These are phyloP conservation scores for Plasmodium reichenowi DNA, from an alignment of 169 alveolate genomes.

Conservation along the genomic window DNA sequence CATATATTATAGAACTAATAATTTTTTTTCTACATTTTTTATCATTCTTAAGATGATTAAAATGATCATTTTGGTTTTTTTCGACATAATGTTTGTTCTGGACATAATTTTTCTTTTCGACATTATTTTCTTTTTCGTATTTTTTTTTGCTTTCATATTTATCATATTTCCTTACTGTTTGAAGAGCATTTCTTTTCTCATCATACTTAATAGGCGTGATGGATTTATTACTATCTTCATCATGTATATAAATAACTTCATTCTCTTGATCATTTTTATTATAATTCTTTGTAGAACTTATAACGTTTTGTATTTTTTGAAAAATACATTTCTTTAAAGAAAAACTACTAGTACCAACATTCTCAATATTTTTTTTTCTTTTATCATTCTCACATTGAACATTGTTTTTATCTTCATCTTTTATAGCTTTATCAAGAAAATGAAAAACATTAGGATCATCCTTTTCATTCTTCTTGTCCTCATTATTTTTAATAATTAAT, in stretches of 20 bases:
- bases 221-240: background rate
- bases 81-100: background rate
- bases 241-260: no score
- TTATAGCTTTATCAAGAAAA: no score
- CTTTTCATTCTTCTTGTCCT: background rate
- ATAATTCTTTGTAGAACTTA: background rate
- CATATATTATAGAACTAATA: constrained; percentile 22
- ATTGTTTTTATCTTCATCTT: no score
- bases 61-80: background rate
- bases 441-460: no score
- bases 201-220: no score
- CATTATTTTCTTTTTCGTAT: background rate
- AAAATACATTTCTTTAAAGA: background rate
- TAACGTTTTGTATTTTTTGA: no score
- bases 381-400: background rate
- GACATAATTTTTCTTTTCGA: background rate
- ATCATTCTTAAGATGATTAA: background rate
- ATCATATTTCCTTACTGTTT: no score
- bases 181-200: no score
- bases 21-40: constrained; percentile 13
- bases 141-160: background rate
- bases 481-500: no score
- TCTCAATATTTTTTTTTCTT: background rate
- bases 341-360: background rate
- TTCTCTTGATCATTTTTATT: no score